Evolutionary conservation across 2,329 filamentous ascomycete species (phyloP), one percentile per base, ranked within the genome.

Genomic region (Alternaria triticina): DNA sequence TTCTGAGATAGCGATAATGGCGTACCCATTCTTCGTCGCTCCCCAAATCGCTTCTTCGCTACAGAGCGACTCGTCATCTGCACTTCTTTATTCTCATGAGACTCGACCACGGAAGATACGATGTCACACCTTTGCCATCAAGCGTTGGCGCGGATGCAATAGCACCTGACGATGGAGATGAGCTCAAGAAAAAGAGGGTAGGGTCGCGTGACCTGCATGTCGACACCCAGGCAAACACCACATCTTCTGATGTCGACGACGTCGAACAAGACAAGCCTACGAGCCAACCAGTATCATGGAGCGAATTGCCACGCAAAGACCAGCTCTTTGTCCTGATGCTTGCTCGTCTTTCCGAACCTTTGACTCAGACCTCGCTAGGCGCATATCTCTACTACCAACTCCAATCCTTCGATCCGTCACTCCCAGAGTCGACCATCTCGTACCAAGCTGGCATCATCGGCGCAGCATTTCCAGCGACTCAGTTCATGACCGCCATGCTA

Each of bases 301-400:
- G 82, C 44, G 89, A 91, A 12, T 83, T 97, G 1, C 94, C 94
- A 0, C 86, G 87, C 61, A 96, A 94, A 79, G 85, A 88, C 49
- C 93, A 97, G 79, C 85, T 97, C 20, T 82, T 90, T 28, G 89
- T 97, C 61, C 85, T 97, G 54, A 93, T 91, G 0, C 82, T 96
- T 47, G 90, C 93, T 9, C 88, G 94, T 27, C 83, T 97, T 22
- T 93, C 91, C 11, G 94, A 97, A 76, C 93, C 93, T 4, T 82
- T 97, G 36, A 91, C 92, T 0, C 91, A 96, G 74, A 94, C 91
- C 1, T 79, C 77, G 1, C 70, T 80, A 3, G 77, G 77, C 13
- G 87, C 91, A 2, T 96, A 96, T 79, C 89, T 96, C 84, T 96
- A 93, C 81, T 96, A 95, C 79, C 92, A 96, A 78, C 86, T 97